Conservation (phyloP, 805 yeast species). For the Cyberlindnera saturnus region DNA sequence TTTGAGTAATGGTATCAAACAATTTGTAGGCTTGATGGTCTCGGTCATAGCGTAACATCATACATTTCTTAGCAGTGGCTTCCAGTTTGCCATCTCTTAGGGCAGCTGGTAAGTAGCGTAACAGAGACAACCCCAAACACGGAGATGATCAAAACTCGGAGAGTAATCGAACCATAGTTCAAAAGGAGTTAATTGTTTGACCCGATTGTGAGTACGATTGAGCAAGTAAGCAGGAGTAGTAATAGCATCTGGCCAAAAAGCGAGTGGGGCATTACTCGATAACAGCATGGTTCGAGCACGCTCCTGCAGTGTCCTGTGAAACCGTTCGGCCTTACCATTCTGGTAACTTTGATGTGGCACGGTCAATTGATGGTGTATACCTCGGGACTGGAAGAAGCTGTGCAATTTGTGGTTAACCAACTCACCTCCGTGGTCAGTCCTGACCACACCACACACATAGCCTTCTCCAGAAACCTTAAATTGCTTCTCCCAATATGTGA, state of each 20-base stretch:
- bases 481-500: too few relatives aligned
- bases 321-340: constrained; percentile 1
- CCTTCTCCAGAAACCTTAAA: too few relatives aligned
- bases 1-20: background rate
- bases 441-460: background rate
- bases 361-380: constrained; percentile 1
- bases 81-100: constrained; percentile 1
- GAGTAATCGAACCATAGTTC: background rate
- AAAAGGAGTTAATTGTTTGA: background rate
- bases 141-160: constrained; percentile 1
- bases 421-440: constrained; percentile 5
- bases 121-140: constrained; percentile 3
- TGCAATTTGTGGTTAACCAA: background rate
- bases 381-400: background rate
- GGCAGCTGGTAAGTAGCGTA: background rate
- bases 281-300: background rate
- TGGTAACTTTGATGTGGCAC: constrained; percentile 1
- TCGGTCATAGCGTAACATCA: constrained; percentile 3
- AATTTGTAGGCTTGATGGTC: constrained; percentile 2
- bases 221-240: background rate
- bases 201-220: background rate
- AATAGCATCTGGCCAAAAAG: too few relatives aligned
- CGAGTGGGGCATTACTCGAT: too few relatives aligned
- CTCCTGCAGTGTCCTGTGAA: background rate
- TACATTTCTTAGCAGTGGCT: background rate